Conservation (phyloP, 495 filamentous ascomycete genomes). For the Tuber calosporum region DNA sequence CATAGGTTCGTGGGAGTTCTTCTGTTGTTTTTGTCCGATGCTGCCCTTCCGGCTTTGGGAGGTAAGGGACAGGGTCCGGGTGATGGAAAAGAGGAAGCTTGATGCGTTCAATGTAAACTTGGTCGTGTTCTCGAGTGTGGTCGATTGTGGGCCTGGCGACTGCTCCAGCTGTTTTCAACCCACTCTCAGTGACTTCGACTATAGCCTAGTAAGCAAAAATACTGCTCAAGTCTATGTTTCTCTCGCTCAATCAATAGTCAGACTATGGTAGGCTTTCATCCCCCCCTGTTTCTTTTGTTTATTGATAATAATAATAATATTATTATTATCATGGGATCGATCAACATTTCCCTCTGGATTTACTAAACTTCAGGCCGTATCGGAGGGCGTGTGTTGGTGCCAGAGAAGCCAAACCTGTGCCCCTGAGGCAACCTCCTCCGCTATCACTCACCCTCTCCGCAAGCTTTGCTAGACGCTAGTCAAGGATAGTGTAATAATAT, state of each 20-base stretch:
- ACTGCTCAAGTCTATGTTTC: background rate
- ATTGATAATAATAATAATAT: no score
- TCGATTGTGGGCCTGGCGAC: background rate
- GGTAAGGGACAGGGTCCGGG: no score
- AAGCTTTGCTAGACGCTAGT: background rate
- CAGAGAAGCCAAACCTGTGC: background rate
- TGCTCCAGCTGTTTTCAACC: background rate
- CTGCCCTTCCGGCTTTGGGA: no score
- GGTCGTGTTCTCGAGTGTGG: background rate
- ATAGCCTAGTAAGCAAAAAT: background rate
- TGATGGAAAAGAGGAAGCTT: no score
- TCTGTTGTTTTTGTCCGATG: no score
- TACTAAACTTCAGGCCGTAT: background rate
- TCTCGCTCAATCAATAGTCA: background rate
- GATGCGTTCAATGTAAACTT: no score
- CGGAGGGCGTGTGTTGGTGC: background rate
- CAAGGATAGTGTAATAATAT: no score
- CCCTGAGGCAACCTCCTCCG: background rate
- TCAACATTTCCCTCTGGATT: background rate
- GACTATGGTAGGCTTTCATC: background rate
- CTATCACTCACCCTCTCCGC: background rate
- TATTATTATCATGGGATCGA: no score
- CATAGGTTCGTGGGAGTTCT: no score
- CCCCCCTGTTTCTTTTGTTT: no score
- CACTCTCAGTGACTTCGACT: background rate